Evolutionary conservation across 768 basidiomycete genomes (phyloP).

Genomic region (Daedaleopsis nitida): DNA sequence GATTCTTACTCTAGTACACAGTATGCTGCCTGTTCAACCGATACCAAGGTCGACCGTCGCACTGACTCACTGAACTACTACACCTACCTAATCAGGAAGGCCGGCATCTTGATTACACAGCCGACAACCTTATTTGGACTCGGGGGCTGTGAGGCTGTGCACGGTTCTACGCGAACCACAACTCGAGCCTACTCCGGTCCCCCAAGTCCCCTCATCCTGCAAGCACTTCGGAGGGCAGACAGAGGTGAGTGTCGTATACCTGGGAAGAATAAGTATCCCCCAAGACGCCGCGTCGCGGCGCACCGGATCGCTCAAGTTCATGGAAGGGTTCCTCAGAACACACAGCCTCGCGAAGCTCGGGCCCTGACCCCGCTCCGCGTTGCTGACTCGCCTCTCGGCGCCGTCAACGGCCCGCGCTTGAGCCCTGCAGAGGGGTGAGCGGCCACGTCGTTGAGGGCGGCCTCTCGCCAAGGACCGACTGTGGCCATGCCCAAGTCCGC

Average conservation of each 20-base stretch:
- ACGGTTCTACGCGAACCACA: neutral
- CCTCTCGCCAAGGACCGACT: neutral
- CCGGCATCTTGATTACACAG: neutral
- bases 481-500: neutral
- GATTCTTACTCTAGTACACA: too few relatives aligned
- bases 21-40: neutral
- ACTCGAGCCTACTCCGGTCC: neutral
- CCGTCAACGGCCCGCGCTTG: neutral
- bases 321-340: slow-evolving; percentile 5
- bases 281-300: too few relatives aligned
- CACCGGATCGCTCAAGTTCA: slow-evolving; percentile 12
- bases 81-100: neutral
- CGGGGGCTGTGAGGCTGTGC: neutral
- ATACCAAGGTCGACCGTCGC: neutral
- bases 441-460: too few relatives aligned
- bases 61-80: neutral
- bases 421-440: too few relatives aligned
- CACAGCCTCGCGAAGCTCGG: slow-evolving; percentile 9
- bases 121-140: neutral
- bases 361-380: neutral
- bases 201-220: neutral
- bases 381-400: neutral
- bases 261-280: neutral
- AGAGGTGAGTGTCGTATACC: neutral
- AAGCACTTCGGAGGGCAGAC: neutral